phyloP scores from a whole-genome alignment of 2,329 filamentous ascomycete genomes.

The Myriosclerotinia scirpicola region DNA sequence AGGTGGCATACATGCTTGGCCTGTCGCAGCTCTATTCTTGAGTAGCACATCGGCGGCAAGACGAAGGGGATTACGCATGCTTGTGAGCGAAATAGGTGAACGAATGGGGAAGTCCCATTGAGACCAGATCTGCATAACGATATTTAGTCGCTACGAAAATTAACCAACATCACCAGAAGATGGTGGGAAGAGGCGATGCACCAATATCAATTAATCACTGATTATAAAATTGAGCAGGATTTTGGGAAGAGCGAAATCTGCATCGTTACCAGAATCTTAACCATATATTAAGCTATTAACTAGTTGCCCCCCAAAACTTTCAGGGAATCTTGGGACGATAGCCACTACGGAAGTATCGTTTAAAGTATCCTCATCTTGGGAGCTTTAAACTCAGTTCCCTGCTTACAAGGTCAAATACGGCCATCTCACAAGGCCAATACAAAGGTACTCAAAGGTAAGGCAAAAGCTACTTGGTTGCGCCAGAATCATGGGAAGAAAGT shows the following conservation, averaged over 20 bases:
- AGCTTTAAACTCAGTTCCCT: background rate
- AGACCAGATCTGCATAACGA: background rate
- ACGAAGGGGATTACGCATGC: constrained; percentile 49
- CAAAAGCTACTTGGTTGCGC: background rate
- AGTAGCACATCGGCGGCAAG: constrained; percentile 50
- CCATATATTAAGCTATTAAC: too few species aligned
- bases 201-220: background rate
- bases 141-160: background rate
- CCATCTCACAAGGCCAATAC: background rate
- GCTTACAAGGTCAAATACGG: background rate
- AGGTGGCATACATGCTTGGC: constrained; percentile 79
- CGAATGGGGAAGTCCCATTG: constrained; percentile 14
- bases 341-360: background rate
- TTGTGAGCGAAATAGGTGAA: constrained; percentile 22
- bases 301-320: background rate
- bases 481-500: background rate
- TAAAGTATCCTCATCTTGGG: background rate
- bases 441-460: background rate
- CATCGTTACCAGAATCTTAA: background rate
- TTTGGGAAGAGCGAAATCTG: background rate
- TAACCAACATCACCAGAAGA: background rate
- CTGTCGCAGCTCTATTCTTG: constrained; percentile 64
- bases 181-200: too few species aligned
- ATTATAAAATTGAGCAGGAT: background rate
- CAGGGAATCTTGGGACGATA: background rate